Conservation (phyloP, 306 rosid species). For the Arachis hypogaea region DNA sequence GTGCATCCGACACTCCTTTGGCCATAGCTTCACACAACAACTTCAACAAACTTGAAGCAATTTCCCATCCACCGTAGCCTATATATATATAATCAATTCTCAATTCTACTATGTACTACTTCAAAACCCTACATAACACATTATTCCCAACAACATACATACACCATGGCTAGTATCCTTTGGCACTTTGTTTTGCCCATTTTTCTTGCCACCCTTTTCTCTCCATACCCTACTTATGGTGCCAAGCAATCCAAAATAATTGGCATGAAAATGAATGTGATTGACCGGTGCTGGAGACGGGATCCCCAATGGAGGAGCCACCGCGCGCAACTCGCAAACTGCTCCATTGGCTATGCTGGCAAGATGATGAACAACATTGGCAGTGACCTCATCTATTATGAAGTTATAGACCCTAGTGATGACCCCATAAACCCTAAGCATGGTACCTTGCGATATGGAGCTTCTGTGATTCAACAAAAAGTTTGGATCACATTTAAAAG, state of each 20-base stretch:
- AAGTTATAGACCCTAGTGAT: conserved; percentile 34
- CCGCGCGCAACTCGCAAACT: conserved; percentile 19
- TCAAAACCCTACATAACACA: neutral
- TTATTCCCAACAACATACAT: neutral
- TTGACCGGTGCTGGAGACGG: conserved; percentile 41
- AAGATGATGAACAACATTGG: conserved; percentile 44
- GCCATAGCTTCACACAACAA: conserved; percentile 11
- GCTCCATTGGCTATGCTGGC: conserved; percentile 40
- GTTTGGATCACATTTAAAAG: conserved; percentile 43
- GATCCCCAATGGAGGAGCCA: conserved; percentile 37
- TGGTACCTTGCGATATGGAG: conserved; percentile 41
- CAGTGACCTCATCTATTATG: conserved; percentile 19
- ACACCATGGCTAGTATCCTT: conserved; percentile 16
- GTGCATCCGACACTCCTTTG: neutral
- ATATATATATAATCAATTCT: conserved; percentile 5
- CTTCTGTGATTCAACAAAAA: conserved; percentile 35
- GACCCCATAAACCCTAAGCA: conserved; percentile 35
- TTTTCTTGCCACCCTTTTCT: neutral
- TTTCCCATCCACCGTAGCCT: conserved; percentile 22
- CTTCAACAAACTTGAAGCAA: conserved; percentile 17
- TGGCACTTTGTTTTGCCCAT: conserved; percentile 5
- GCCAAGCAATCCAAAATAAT: conserved; percentile 2
- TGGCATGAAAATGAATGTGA: conserved; percentile 36
- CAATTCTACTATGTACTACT: neutral
- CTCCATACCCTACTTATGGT: neutral